These are phyloP conservation scores for sorghum (Sorghum bicolor) DNA, from an alignment of 176 grass and related monocot species.

Conservation along the genomic window DNA sequence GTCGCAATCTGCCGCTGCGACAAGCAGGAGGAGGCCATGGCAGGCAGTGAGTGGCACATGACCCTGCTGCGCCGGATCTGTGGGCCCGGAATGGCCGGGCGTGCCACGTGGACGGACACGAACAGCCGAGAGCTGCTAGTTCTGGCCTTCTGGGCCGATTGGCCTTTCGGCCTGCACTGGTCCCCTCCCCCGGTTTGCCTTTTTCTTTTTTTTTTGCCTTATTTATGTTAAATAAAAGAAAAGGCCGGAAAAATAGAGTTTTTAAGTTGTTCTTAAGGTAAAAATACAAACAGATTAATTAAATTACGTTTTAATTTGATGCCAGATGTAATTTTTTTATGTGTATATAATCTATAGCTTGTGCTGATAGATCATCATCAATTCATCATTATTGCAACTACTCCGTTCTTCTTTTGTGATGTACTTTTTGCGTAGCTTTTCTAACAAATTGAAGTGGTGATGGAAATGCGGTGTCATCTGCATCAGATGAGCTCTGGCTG, in stretches of 20 bases:
- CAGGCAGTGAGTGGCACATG: slow-evolving; percentile 2
- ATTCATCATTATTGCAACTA: neutral
- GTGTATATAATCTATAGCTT: no score
- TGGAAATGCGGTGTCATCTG: neutral
- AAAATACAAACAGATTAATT: neutral
- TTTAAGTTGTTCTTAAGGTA: neutral
- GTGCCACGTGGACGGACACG: slow-evolving; percentile 40
- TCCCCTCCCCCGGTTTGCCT: neutral
- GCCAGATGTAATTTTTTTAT: neutral
- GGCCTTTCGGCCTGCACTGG: neutral
- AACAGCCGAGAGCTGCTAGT: neutral
- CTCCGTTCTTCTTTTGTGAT: neutral
- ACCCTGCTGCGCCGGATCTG: neutral
- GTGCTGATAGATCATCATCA: neutral
- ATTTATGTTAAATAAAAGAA: neutral
- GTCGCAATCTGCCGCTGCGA: slow-evolving; percentile 1
- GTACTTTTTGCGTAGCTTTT: neutral
- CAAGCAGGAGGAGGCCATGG: neutral
- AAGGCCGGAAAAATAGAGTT: neutral
- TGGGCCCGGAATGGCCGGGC: neutral
- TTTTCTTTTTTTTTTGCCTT: neutral
- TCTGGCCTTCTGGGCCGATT: slow-evolving; percentile 13
- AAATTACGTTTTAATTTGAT: neutral
- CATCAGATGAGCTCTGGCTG: neutral
- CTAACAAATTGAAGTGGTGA: neutral